Evolutionary conservation across 345 rosid species (phyloP), one percentile per base, ranked within the genome.

Genomic region (Excoecaria agallocha): DNA sequence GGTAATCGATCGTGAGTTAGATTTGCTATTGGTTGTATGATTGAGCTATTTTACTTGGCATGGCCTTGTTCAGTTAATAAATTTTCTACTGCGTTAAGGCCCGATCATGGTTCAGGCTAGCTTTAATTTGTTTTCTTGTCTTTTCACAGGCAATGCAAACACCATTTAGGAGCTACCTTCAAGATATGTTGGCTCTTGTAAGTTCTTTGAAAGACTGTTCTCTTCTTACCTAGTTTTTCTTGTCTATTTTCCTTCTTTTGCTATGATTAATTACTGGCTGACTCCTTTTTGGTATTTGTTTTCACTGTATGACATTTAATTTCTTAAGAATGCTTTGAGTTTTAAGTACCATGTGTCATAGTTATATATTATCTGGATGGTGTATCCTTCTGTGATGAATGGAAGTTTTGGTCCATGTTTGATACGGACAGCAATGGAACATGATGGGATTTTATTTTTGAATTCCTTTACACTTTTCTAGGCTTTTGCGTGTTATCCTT

Each of bases 131-230:
- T 0, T 75, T 16, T 30, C 49, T 76, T 56, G 12, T 49, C 41
- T 49, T 20, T 76, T 46, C 57, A 24, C 87, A 95, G 99, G 87
- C 85, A 3, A 62, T 79, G 93, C 99, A 95, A 77, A 93, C 99
- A 11, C 98, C 98, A 37, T 95, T 95, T 78, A 90, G 98, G 82
- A 72, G 81, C 84, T 95, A 93, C 81, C 94, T 95, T 68, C 91
- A 95, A 67, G 93, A 92, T 24, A 92, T 94, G 97, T 82, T 94
- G 74, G 80, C 91, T 72, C 86, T 94, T 71, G 99, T 94, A 90
- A 89, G 97, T 88, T 52, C 4, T 72, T 30, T 46, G 20, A 22
- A 58, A 37, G 13, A 19, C 25, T 46, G 38, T 54, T 9, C 35
- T 37, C 2, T 19, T 4, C 24, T 51, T 59, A 46, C n/a, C 10